Conservation (phyloP, 768 basidiomycete genomes). For the Strobilomyces dryophilus region DNA sequence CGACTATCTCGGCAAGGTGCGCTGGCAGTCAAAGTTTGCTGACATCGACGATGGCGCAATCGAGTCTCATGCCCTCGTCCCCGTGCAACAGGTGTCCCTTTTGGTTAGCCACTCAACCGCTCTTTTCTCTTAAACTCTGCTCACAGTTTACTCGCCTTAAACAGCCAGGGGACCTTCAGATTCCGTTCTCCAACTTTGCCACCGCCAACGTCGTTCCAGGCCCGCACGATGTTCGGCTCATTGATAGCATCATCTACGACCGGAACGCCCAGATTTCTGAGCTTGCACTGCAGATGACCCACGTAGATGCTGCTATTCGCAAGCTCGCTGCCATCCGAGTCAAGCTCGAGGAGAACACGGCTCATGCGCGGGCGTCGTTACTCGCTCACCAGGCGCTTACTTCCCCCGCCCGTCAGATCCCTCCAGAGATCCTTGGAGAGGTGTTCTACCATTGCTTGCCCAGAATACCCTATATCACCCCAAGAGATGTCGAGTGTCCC, state of each 20-base stretch:
- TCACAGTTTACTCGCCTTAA: not conserved
- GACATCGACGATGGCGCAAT: conserved; percentile 29
- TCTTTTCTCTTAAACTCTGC: not conserved
- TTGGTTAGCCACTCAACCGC: conserved; percentile 13
- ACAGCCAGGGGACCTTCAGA: conserved; percentile 17
- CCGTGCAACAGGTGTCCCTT: conserved; percentile 12
- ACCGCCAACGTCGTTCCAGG: conserved; percentile 9
- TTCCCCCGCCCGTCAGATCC: conserved; percentile 17
- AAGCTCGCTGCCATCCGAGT: conserved; percentile 17
- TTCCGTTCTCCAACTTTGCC: conserved; percentile 11
- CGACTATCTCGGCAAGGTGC: conserved; percentile 20
- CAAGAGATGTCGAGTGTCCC: conserved; percentile 18
- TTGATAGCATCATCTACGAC: conserved; percentile 19
- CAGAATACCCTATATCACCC: conserved; percentile 21
- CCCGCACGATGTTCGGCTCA: conserved; percentile 11
- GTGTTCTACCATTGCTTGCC: conserved; percentile 29
- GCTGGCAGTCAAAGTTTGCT: not conserved
- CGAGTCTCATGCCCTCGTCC: conserved; percentile 26
- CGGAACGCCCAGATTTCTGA: conserved; percentile 18
- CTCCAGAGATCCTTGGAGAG: conserved; percentile 30
- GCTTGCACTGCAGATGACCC: conserved; percentile 18
- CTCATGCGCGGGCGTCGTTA: conserved; percentile 19
- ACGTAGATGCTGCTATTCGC: conserved; percentile 13
- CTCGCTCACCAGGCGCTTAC: conserved; percentile 21
- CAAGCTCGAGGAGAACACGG: conserved; percentile 16